Evolutionary conservation across 2,329 filamentous ascomycete species (phyloP).

Genomic region (Xylariaceae sp.): DNA sequence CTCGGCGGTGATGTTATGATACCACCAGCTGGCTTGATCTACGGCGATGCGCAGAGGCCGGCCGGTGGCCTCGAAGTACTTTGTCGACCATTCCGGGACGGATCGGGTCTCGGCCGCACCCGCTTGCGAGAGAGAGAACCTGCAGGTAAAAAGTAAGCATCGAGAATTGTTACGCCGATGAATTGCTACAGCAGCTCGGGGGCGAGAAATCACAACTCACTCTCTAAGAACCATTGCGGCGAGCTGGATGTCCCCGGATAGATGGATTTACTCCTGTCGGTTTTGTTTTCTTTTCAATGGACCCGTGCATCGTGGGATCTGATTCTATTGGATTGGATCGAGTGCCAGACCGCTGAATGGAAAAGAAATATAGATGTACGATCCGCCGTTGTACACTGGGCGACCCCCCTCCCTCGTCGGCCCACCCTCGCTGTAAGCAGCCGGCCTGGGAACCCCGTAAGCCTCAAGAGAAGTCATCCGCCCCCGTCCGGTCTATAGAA

Average conservation of each 20-base stretch:
- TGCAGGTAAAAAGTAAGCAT: slow-evolving; percentile 9
- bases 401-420: background rate
- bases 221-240: slow-evolving; percentile 16
- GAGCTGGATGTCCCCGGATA: background rate
- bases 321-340: background rate
- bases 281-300: background rate
- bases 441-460: background rate
- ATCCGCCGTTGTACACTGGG: background rate
- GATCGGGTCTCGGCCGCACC: slow-evolving; percentile 15
- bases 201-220: slow-evolving; percentile 6
- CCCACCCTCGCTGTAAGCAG: background rate
- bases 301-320: background rate
- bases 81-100: slow-evolving; percentile 23
- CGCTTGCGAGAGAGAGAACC: slow-evolving; percentile 20
- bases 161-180: background rate
- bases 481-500: background rate
- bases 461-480: background rate
- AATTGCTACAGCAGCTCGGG: background rate
- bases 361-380: slow-evolving; percentile 3
- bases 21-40: slow-evolving; percentile 26
- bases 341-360: slow-evolving; percentile 2
- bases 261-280: background rate
- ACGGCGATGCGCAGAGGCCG: slow-evolving; percentile 28
- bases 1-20: slow-evolving; percentile 19
- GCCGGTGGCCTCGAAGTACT: slow-evolving; percentile 22